Evolutionary conservation across 805 yeast species (phyloP).

Genomic region (Kazachstania bromeliacearum): DNA sequence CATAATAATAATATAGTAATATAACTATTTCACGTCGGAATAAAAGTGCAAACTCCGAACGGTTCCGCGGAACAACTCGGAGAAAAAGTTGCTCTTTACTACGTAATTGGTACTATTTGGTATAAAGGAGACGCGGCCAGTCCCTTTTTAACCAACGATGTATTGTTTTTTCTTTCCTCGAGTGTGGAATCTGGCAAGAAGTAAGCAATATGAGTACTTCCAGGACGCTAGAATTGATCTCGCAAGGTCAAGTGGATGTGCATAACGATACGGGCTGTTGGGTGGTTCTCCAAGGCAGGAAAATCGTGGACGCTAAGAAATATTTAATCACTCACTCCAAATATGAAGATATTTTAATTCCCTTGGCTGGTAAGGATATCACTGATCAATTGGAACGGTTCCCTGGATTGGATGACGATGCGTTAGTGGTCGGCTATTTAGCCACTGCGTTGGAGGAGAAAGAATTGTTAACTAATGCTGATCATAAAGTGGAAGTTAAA

Average conservation of each 20-base stretch:
- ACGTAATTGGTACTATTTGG: no score
- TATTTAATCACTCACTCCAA: conserved; percentile 49
- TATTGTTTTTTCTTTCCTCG: no score
- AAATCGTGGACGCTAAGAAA: conserved; percentile 70
- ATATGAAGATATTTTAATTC: conserved; percentile 52
- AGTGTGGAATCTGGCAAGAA: no score
- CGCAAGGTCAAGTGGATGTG: conserved; percentile 41
- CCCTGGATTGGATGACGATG: conserved; percentile 76
- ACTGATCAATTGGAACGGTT: conserved; percentile 81
- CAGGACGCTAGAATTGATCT: conserved; percentile 49
- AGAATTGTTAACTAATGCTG: conserved; percentile 54
- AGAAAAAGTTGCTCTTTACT: no score
- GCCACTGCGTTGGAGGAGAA: conserved; percentile 74
- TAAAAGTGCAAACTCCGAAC: no score
- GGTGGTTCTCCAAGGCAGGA: conserved; percentile 73
- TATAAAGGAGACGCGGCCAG: no score
- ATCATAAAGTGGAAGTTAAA: conserved; percentile 51
- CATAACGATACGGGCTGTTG: conserved; percentile 53
- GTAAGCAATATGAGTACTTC: conserved; percentile 7
- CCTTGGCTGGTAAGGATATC: conserved; percentile 72
- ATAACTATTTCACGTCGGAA: no score
- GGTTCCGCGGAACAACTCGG: no score
- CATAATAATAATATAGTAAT: no score
- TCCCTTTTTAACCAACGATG: no score
- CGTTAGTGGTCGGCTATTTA: conserved; percentile 67